A percentile compares a stretch with the other conserved stretches of the same genome.
phyloP scores from a whole-genome alignment of 108 stramenopile genomes.

The Nitzschia inconspicua region DNA sequence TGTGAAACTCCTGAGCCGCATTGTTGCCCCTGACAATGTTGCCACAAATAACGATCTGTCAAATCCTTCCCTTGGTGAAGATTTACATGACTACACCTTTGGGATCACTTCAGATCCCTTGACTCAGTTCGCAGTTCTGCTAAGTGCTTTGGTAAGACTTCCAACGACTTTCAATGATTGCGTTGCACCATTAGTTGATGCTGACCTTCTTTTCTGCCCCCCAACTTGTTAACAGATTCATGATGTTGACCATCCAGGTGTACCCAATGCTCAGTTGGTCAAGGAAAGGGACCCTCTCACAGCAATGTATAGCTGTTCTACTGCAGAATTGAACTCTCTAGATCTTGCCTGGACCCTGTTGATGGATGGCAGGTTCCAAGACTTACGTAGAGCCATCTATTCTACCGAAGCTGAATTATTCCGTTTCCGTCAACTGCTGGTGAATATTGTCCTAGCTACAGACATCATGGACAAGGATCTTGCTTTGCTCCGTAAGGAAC shows the following conservation, averaged over 20 bases:
- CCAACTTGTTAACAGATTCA: too few relatives aligned
- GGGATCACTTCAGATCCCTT: conserved; percentile 34
- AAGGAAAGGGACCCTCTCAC: conserved; percentile 51
- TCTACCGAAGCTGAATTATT: not conserved
- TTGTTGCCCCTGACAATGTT: conserved; percentile 9
- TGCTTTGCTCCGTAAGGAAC: conserved; percentile 21
- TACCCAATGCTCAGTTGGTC: conserved; percentile 49
- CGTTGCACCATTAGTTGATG: too few relatives aligned
- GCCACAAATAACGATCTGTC: conserved; percentile 14
- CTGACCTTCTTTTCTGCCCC: too few relatives aligned
- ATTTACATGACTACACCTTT: conserved; percentile 26
- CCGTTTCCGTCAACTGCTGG: conserved; percentile 6
- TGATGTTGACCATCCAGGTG: conserved; percentile 49
- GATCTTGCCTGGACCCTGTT: conserved; percentile 2
- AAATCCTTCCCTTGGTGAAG: too few relatives aligned
- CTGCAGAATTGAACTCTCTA: conserved; percentile 33
- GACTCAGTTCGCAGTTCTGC: conserved; percentile 34
- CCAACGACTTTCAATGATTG: too few relatives aligned
- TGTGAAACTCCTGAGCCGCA: conserved; percentile 43
- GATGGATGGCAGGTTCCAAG: not conserved
- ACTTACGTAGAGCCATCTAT: not conserved
- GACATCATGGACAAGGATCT: conserved; percentile 57
- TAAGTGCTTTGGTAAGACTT: conserved; percentile 40
- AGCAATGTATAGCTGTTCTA: conserved; percentile 28
- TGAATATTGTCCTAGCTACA: not conserved